These are phyloP conservation scores for Entelexis sorbosivorans DNA, from an alignment of 1,139 yeast species.

Conservation along the genomic window DNA sequence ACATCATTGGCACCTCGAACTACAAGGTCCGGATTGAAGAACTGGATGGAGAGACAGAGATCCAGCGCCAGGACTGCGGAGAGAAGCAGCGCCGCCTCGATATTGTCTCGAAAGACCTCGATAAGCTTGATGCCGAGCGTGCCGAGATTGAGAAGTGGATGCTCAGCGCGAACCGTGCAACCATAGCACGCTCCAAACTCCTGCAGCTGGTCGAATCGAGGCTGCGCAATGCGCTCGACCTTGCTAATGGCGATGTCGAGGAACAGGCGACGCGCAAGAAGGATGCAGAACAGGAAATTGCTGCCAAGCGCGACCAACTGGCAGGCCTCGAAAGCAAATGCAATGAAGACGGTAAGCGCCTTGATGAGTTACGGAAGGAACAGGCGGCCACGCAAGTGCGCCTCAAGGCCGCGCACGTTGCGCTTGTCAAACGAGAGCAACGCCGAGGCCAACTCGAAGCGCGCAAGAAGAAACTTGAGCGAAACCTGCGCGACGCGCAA, in stretches of 20 bases:
- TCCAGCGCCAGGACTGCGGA: constrained; percentile 62
- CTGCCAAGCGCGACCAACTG: constrained; percentile 31
- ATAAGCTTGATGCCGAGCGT: constrained; percentile 56
- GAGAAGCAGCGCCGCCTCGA: constrained; percentile 75
- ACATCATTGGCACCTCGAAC: constrained; percentile 85
- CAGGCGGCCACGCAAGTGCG: constrained; percentile 27
- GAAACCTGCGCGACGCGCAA: constrained; percentile 35
- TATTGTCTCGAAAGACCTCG: constrained; percentile 67
- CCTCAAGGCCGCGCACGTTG: constrained; percentile 33
- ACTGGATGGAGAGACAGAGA: constrained; percentile 48
- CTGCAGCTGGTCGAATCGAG: constrained; percentile 39
- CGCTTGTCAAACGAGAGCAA: constrained; percentile 29
- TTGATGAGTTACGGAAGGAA: constrained; percentile 28
- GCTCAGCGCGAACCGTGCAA: constrained; percentile 51
- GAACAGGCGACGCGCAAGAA: constrained; percentile 37
- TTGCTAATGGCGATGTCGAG: constrained; percentile 21
- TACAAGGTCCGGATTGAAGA: constrained; percentile 71
- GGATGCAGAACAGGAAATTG: constrained; percentile 40
- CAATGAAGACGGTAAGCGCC: constrained; percentile 22
- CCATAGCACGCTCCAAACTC: constrained; percentile 44
- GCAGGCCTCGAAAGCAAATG: neutral
- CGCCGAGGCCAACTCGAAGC: constrained; percentile 25
- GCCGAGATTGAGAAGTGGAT: constrained; percentile 59
- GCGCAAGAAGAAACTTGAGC: constrained; percentile 43
- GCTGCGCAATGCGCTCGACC: constrained; percentile 20